Evolutionary conservation across 2,329 filamentous ascomycete genomes (phyloP).

Genomic region (Sclerotinia subarctica): DNA sequence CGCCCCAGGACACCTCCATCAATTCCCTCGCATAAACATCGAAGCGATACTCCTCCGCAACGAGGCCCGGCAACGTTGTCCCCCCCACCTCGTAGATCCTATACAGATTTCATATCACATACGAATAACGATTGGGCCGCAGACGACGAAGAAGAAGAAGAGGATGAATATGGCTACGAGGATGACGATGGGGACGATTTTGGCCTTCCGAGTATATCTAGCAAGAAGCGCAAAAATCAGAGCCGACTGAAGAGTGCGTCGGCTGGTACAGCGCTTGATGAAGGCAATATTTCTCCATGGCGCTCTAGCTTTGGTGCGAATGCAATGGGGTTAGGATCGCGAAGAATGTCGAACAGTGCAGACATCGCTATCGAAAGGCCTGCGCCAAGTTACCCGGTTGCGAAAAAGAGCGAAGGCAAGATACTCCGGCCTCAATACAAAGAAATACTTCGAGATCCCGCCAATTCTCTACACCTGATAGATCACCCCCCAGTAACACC

Average conservation of each 20-base stretch:
- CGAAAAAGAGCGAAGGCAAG: constrained; percentile 89
- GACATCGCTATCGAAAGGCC: constrained; percentile 93
- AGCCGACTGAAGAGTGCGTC: constrained; percentile 40
- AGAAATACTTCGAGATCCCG: constrained; percentile 84
- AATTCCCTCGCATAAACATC: constrained; percentile 52
- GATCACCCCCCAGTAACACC: constrained; percentile 73
- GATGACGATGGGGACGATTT: constrained; percentile 92
- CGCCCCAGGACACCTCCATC: constrained; percentile 75
- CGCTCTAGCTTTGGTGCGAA: constrained; percentile 42
- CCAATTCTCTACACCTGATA: constrained; percentile 92
- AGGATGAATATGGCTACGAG: constrained; percentile 73
- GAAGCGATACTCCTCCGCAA: constrained; percentile 55
- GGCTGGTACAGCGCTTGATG: constrained; percentile 24
- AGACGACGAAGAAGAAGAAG: constrained; percentile 64
- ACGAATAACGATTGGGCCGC: constrained; percentile 80
- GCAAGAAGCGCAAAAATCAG: constrained; percentile 71
- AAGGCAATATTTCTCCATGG: constrained; percentile 34
- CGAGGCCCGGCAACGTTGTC: constrained; percentile 50
- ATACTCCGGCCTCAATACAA: constrained; percentile 97
- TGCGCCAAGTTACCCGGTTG: constrained; percentile 76
- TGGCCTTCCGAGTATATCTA: constrained; percentile 86
- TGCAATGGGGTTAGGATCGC: constrained; percentile 41
- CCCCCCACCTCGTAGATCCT: constrained; percentile 69
- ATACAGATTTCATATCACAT: constrained; percentile 76
- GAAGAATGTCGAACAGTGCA: constrained; percentile 76